phyloP scores from a whole-genome alignment of 2,329 filamentous ascomycete species.

The Malbranchea zuffiana region DNA sequence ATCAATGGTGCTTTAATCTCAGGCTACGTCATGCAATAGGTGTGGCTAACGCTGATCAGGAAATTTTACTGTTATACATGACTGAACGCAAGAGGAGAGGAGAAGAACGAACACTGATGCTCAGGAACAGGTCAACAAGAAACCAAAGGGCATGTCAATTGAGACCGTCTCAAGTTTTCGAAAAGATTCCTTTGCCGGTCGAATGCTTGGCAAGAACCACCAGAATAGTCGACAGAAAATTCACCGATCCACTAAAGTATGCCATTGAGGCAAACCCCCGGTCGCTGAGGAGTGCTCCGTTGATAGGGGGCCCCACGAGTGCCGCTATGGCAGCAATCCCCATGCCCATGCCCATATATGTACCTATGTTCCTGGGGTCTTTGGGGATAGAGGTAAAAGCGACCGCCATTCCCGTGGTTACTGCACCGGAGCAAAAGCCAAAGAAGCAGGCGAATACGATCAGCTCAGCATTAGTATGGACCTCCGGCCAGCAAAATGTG shows the following conservation, averaged over 20 bases:
- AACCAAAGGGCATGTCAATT: too few species aligned
- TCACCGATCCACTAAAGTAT: slow-evolving; percentile 8
- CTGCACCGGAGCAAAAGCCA: slow-evolving; percentile 42
- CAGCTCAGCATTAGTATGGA: slow-evolving; percentile 29
- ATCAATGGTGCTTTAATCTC: too few species aligned
- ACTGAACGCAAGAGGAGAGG: too few species aligned
- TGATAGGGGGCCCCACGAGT: slow-evolving; percentile 12
- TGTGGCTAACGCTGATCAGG: too few species aligned
- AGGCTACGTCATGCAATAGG: too few species aligned
- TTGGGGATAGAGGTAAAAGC: slow-evolving; percentile 19
- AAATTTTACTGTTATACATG: too few species aligned
- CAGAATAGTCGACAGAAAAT: not conserved
- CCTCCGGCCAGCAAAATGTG: slow-evolving; percentile 33
- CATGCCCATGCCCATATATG: slow-evolving; percentile 41
- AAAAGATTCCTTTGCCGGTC: slow-evolving; percentile 8
- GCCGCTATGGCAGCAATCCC: slow-evolving; percentile 5
- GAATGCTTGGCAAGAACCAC: slow-evolving; percentile 5
- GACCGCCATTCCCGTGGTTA: slow-evolving; percentile 32
- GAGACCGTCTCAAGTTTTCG: too few species aligned
- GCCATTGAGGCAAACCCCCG: slow-evolving; percentile 4
- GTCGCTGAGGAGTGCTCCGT: slow-evolving; percentile 8
- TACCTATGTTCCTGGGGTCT: slow-evolving; percentile 45
- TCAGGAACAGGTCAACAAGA: too few species aligned
- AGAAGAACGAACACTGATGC: too few species aligned
- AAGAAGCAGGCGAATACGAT: slow-evolving; percentile 36